Conservation (phyloP, 1,139 yeast genomes). For the Candida pseudoviswanathii region DNA sequence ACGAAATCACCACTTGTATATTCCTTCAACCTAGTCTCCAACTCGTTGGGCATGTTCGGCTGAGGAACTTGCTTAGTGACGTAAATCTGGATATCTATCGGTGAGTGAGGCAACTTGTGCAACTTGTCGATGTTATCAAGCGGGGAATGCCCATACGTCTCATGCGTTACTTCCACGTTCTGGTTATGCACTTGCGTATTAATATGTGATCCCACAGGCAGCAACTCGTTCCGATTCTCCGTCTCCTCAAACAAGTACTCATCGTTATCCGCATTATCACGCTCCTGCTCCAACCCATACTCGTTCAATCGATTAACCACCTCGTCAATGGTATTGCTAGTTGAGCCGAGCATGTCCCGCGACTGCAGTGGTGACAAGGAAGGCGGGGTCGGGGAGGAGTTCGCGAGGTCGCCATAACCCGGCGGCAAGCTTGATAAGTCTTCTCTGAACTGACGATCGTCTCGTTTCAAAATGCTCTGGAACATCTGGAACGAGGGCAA, state of each 20-base stretch:
- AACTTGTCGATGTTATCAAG: slow-evolving; percentile 48
- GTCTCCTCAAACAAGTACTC: slow-evolving; percentile 26
- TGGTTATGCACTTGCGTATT: slow-evolving; percentile 17
- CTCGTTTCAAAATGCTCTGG: slow-evolving; percentile 54
- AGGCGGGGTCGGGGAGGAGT: slow-evolving; percentile 33
- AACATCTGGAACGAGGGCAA: slow-evolving; percentile 68
- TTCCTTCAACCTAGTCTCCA: slow-evolving; percentile 47
- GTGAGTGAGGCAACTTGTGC: slow-evolving; percentile 37
- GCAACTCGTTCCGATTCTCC: slow-evolving; percentile 11
- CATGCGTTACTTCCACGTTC: slow-evolving; percentile 25
- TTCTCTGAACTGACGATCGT: slow-evolving; percentile 45
- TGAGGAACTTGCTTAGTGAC: slow-evolving; percentile 46
- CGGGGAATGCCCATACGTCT: slow-evolving; percentile 44
- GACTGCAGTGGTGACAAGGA: slow-evolving; percentile 10
- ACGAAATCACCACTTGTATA: slow-evolving; percentile 45
- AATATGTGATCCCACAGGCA: slow-evolving; percentile 9
- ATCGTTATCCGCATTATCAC: slow-evolving; percentile 22
- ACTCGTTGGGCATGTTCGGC: slow-evolving; percentile 36
- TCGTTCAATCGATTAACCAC: slow-evolving; percentile 21
- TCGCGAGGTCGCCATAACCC: slow-evolving; percentile 36
- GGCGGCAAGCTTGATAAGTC: slow-evolving; percentile 42
- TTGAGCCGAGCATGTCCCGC: slow-evolving; percentile 15
- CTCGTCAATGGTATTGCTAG: slow-evolving; percentile 16
- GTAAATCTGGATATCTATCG: slow-evolving; percentile 44
- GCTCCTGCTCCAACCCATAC: slow-evolving; percentile 16